Evolutionary conservation across 805 yeast species (phyloP).

Genomic region (Lachancea sp.): DNA sequence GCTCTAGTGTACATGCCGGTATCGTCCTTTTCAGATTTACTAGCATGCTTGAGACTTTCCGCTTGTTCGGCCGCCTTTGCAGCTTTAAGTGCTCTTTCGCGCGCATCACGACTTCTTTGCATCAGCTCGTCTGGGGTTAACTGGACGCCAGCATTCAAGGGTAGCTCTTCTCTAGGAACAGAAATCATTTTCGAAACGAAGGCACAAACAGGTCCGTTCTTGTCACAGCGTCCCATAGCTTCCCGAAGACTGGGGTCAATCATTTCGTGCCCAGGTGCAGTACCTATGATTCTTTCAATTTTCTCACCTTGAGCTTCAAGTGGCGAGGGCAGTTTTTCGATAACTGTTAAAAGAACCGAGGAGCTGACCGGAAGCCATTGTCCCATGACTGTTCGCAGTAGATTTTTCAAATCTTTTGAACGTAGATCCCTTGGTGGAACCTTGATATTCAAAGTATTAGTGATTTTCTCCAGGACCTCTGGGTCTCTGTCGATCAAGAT

Average conservation of each 20-base stretch:
- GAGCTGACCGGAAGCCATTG: conserved; percentile 95
- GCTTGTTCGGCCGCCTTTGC: conserved; percentile 45
- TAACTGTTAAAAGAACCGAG: conserved; percentile 75
- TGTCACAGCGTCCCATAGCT: conserved; percentile 63
- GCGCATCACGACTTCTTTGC: conserved; percentile 57
- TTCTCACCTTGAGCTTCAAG: conserved; percentile 64
- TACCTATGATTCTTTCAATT: conserved; percentile 57
- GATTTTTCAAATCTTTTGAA: conserved; percentile 64
- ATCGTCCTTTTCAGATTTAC: conserved; percentile 10
- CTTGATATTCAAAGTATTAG: conserved; percentile 60
- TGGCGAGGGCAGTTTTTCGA: conserved; percentile 84
- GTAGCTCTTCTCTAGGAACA: conserved; percentile 74
- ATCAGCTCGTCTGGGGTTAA: conserved; percentile 50
- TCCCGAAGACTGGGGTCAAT: conserved; percentile 44
- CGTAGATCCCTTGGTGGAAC: conserved; percentile 68
- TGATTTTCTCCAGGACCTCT: conserved; percentile 70
- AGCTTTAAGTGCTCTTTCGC: conserved; percentile 63
- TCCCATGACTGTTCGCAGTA: conserved; percentile 63
- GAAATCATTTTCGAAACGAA: conserved; percentile 88
- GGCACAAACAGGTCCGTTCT: conserved; percentile 59
- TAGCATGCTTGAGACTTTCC: conserved; percentile 23
- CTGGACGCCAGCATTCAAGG: conserved; percentile 41
- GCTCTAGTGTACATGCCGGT: conserved; percentile 23
- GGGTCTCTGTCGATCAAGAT: conserved; percentile 57
- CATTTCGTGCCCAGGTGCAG: conserved; percentile 42